Evolutionary conservation across 2,329 filamentous ascomycete species (phyloP).

Genomic region (Alternaria sp.): DNA sequence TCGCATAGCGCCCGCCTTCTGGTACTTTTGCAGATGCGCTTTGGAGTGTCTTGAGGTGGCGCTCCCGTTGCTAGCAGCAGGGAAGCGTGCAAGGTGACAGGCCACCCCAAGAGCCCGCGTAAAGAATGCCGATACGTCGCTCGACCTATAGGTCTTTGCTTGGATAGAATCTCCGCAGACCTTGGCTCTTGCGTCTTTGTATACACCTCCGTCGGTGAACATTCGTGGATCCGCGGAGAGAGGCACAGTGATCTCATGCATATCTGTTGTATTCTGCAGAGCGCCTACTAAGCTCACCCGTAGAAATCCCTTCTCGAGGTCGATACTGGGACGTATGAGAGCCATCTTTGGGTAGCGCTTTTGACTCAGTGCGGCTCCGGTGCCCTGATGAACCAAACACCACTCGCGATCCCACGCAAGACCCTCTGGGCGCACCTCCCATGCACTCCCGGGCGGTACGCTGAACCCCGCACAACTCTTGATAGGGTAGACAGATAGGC

Average conservation of each 20-base stretch:
- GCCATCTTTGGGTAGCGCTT: constrained; percentile 90
- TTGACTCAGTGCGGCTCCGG: constrained; percentile 83
- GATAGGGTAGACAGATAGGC: constrained; percentile 77
- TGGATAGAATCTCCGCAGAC: constrained; percentile 84
- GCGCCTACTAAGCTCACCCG: constrained; percentile 61
- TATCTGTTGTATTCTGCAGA: constrained; percentile 39
- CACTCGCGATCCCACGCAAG: constrained; percentile 95
- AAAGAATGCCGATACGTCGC: constrained; percentile 76
- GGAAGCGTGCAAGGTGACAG: constrained; percentile 85
- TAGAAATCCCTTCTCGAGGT: constrained; percentile 72
- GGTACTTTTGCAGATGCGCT: constrained; percentile 66
- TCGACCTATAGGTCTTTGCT: constrained; percentile 72
- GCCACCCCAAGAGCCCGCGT: constrained; percentile 75
- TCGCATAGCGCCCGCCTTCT: constrained; percentile 32
- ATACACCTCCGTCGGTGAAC: constrained; percentile 53
- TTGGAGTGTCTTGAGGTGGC: constrained; percentile 72
- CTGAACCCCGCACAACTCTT: constrained; percentile 88
- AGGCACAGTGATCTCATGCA: constrained; percentile 56
- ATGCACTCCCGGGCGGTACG: constrained; percentile 68
- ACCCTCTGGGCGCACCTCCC: constrained; percentile 83
- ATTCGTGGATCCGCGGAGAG: constrained; percentile 71
- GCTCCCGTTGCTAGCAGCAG: constrained; percentile 61
- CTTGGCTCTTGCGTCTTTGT: constrained; percentile 62
- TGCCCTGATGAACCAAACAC: constrained; percentile 89
- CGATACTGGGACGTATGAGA: constrained; percentile 75